These are phyloP conservation scores for Gypsophila paniculata DNA, from an alignment of 179 eudicot species.

Conservation along the genomic window DNA sequence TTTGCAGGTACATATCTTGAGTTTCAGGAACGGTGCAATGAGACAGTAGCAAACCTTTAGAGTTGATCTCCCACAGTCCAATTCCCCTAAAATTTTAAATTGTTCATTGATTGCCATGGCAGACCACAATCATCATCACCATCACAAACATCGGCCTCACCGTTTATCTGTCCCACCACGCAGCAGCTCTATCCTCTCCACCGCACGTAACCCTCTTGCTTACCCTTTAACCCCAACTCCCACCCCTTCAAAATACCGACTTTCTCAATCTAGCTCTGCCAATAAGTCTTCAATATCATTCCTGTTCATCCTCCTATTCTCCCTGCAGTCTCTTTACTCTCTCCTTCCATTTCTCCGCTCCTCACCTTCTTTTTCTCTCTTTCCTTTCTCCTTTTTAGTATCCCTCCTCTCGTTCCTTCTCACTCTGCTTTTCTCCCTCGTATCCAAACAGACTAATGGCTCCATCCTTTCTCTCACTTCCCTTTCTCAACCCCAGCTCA, in stretches of 20 bases:
- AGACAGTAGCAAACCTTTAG: not conserved
- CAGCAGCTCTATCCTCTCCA: constrained; percentile 28
- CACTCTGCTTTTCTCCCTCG: constrained; percentile 32
- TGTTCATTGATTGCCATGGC: constrained; percentile 27
- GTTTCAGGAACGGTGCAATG: constrained; percentile 8
- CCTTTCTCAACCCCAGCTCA: constrained; percentile 42
- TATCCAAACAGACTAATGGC: constrained; percentile 28
- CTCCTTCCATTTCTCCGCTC: constrained; percentile 75
- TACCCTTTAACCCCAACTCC: constrained; percentile 58
- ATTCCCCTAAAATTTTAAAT: not conserved
- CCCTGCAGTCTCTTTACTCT: constrained; percentile 45
- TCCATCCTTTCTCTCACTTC: constrained; percentile 42
- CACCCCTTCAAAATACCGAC: constrained; percentile 65
- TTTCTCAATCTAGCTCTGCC: constrained; percentile 27
- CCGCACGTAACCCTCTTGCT: constrained; percentile 31
- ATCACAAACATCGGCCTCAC: constrained; percentile 51
- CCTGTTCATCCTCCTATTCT: constrained; percentile 53
- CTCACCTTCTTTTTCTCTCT: constrained; percentile 69
- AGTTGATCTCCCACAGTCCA: not conserved
- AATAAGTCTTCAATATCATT: constrained; percentile 36
- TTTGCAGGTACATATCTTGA: constrained; percentile 18
- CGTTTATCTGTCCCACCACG: constrained; percentile 55
- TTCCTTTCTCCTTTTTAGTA: constrained; percentile 67
- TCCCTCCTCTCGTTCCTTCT: constrained; percentile 63
- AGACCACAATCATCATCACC: constrained; percentile 35